Evolutionary conservation across 345 rosid genomes (phyloP).

Genomic region (Gossypium anomalum): DNA sequence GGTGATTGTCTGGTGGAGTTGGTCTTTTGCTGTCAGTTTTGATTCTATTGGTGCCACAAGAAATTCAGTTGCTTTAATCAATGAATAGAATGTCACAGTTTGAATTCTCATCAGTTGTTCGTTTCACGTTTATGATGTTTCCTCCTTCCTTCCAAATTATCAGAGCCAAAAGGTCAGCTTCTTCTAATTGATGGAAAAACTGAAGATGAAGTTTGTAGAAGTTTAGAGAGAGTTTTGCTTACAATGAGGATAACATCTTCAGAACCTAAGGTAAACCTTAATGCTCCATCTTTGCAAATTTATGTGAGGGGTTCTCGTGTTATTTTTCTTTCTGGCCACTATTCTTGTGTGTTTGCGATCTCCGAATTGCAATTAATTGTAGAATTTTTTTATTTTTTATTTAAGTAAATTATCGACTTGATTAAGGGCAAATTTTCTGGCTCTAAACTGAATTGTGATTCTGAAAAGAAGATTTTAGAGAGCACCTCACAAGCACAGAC

Average conservation of each 20-base stretch:
- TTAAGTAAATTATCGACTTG: not conserved
- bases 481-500: not conserved
- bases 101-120: not conserved
- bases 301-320: not conserved
- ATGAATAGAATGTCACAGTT: not conserved
- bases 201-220: slow-evolving; percentile 74
- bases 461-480: not conserved
- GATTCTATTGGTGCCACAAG: not conserved
- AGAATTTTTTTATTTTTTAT: not conserved
- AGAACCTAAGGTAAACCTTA: slow-evolving; percentile 73
- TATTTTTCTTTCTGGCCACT: not conserved
- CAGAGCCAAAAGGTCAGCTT: slow-evolving; percentile 99
- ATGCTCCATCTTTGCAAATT: slow-evolving; percentile 15
- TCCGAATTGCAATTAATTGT: not conserved
- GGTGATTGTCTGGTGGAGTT: not conserved
- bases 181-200: slow-evolving; percentile 90
- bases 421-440: not conserved
- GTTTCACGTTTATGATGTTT: not conserved
- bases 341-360: not conserved
- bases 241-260: slow-evolving; percentile 91
- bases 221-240: slow-evolving; percentile 91
- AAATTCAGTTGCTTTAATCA: not conserved
- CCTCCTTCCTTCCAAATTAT: not conserved
- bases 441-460: slow-evolving; percentile 1
- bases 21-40: not conserved